Percentiles rank a stretch among this genome's conserved stretches.
phyloP scores from a whole-genome alignment of 805 yeast species.

The Kluyveromyces aestuarii region DNA sequence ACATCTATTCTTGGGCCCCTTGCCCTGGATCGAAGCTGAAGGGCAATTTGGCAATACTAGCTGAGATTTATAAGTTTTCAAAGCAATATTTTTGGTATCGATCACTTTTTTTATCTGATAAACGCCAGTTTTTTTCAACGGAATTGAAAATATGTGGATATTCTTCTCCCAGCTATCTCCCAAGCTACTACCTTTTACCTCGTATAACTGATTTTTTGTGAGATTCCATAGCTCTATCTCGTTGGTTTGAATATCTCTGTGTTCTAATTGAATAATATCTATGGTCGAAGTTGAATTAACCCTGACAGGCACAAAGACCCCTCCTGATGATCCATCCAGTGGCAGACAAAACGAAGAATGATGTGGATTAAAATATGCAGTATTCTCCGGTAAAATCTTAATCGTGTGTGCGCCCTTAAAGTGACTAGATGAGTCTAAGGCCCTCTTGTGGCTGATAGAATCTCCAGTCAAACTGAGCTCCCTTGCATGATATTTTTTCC shows the following conservation, averaged over 20 bases:
- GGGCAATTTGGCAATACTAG: conserved; percentile 75
- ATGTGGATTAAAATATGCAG: conserved; percentile 75
- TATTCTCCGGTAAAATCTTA: conserved; percentile 83
- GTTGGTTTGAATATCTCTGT: conserved; percentile 46
- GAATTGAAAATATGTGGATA: conserved; percentile 54
- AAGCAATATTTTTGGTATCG: conserved; percentile 54
- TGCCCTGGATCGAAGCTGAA: conserved; percentile 41
- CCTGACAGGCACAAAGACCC: conserved; percentile 54
- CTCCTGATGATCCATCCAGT: conserved; percentile 20
- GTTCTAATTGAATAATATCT: conserved; percentile 54
- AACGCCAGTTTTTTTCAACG: conserved; percentile 62
- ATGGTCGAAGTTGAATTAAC: conserved; percentile 74
- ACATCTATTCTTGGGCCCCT: conserved; percentile 46
- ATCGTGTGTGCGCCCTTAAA: conserved; percentile 82
- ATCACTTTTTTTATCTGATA: conserved; percentile 60
- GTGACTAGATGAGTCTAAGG: conserved; percentile 35
- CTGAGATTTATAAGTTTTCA: conserved; percentile 52
- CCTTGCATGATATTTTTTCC: conserved; percentile 35
- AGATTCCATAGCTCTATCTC: conserved; percentile 40
- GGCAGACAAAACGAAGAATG: conserved; percentile 56
- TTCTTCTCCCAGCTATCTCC: conserved; percentile 9
- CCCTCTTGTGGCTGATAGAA: conserved; percentile 25
- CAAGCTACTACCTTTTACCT: conserved; percentile 20
- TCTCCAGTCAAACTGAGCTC: conserved; percentile 49
- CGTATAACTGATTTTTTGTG: conserved; percentile 47